Base-by-base conservation (phyloP, 2,329 filamentous ascomycete genomes). In the Pseudophaeomoniella oleicola region DNA sequence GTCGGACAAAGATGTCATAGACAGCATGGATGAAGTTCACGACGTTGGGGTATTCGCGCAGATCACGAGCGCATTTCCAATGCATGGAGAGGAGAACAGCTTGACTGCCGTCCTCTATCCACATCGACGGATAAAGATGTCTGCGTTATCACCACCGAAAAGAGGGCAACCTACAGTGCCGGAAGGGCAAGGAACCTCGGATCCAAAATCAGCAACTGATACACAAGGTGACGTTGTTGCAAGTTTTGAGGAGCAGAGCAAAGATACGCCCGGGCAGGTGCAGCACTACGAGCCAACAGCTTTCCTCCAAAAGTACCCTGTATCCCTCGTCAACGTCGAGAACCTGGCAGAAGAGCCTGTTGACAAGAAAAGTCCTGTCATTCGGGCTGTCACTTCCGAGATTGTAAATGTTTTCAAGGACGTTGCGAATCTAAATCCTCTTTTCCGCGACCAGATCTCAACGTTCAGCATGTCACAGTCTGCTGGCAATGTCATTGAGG, bases 401-500 rank as follows among this genome's bases (percentile, higher is more conserved):
- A 96, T 98, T 42, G 86, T 98, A 54, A 96, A 94, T 55, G 90
- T 94, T 1, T 96, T 94, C 68, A 96, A 94, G 62, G 87, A 96
- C 56, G 85, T 98, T 37, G 88, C 88, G 6, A 81, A 78, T 32
- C 75, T 94, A 60, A 98, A 96, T 62, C 85, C 82, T 41, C 69
- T 98, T 14, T 98, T 98, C 69, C 76, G 88, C 39, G 90, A 98
- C 52, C 90, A 98, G 54, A 93, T 98, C 38, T 93, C 87, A 1
- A 93, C 88, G 2, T 98, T 96, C 54, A 88, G 86, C 18, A 92
- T 93, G 69, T 92, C 85, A 50, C 86, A 94, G 49, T 92, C 84
- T 6, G 83, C 87, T 0, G 87, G 88, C 38, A 98, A 96, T 49
- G 83, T 98, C 35, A 88, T 85, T 34, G 81, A 94, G 27, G 90